phyloP scores from a whole-genome alignment of 495 filamentous ascomycete species.

The Penicillium taxi region DNA sequence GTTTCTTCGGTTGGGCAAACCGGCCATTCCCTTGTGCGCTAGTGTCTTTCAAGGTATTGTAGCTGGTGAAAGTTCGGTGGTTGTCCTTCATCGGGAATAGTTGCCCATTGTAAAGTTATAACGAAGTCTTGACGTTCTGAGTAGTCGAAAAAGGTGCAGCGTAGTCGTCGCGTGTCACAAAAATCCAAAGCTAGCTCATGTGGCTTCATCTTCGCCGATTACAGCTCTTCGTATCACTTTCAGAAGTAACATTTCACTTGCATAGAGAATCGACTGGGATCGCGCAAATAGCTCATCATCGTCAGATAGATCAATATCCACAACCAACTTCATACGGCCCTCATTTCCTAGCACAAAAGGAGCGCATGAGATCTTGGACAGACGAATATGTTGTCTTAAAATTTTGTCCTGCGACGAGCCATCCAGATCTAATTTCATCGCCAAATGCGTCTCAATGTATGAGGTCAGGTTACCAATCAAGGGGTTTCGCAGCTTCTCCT shows the following conservation, averaged over 20 bases:
- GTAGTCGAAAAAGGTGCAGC: not conserved
- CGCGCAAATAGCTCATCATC: conserved; percentile 4
- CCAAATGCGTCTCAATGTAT: conserved; percentile 42
- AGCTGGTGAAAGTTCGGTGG: too few species aligned
- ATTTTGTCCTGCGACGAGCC: conserved; percentile 10
- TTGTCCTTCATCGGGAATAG: too few species aligned
- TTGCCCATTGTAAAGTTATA: not conserved
- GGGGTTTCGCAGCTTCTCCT: conserved; percentile 15
- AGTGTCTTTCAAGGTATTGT: too few species aligned
- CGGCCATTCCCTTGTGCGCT: too few species aligned
- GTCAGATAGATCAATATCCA: conserved; percentile 16
- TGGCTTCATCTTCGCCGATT: conserved; percentile 15
- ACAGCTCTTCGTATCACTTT: conserved; percentile 22
- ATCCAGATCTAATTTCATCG: conserved; percentile 39
- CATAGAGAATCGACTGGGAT: conserved; percentile 10
- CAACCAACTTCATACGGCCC: conserved; percentile 46
- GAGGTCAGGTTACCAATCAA: conserved; percentile 36
- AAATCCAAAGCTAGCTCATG: conserved; percentile 5
- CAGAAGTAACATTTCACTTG: conserved; percentile 24
- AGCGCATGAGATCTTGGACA: conserved; percentile 46
- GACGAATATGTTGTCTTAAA: conserved; percentile 30
- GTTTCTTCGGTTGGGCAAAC: too few species aligned
- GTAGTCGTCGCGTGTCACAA: too few species aligned
- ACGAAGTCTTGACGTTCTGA: not conserved
- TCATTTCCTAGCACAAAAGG: conserved; percentile 47